These are phyloP conservation scores for Ajuga reptans DNA, from an alignment of 305 asterid genomes.

Conservation along the genomic window DNA sequence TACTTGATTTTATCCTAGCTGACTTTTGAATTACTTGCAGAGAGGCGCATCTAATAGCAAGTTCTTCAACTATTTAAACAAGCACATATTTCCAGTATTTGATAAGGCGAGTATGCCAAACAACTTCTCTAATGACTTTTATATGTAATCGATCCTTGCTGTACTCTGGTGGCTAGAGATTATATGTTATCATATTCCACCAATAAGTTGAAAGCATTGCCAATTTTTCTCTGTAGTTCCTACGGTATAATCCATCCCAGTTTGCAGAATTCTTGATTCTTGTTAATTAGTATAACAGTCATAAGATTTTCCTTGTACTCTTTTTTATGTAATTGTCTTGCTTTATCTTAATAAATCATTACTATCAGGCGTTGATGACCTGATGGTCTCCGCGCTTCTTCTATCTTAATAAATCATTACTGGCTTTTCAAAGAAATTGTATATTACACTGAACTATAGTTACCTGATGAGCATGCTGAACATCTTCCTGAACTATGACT, in stretches of 20 bases:
- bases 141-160: neutral
- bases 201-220: neutral
- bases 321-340: neutral
- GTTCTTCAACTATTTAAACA: conserved; percentile 69
- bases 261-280: neutral
- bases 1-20: conserved; percentile 21
- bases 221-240: neutral
- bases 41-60: conserved; percentile 94
- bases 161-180: neutral
- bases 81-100: conserved; percentile 77
- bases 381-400: too few species aligned
- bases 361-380: too few species aligned
- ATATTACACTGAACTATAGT: conserved; percentile 3
- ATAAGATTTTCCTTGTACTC: neutral
- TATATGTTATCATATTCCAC: neutral
- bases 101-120: conserved; percentile 47
- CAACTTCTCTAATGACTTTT: neutral
- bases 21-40: conserved; percentile 42
- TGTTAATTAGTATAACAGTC: neutral
- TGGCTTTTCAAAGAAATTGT: conserved; percentile 6
- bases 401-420: neutral
- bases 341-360: neutral
- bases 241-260: neutral
- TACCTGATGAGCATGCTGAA: conserved; percentile 10
- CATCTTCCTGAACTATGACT: conserved; percentile 18